Evolutionary conservation across 176 grass and related monocot genomes (phyloP), one percentile per base, ranked within the genome.

Genomic region (Canna indica): DNA sequence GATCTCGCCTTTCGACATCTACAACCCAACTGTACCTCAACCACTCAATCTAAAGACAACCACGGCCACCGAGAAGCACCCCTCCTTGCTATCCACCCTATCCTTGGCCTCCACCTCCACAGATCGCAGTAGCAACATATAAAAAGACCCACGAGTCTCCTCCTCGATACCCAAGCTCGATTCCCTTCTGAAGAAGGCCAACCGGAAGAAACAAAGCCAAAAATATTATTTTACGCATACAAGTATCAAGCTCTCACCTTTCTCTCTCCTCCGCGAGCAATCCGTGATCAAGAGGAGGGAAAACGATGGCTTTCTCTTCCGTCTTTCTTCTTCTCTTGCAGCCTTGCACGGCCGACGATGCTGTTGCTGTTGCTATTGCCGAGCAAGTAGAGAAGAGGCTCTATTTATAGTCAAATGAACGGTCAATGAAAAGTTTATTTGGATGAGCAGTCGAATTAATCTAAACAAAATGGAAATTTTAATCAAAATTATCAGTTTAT

Each of bases 221-320:
- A 70, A 39, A 5, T 15, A 70, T 3, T 33, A 31, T 22, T 22
- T 30, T 52, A 20, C 7, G 25, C 7, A 26, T 24, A 39, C 2
- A 11, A 11, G 28, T 28, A 47, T 33, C 45, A 31, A 70, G 44
- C 15, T 32, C 68, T 70, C 63, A 66, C 63, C 63, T 66, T 66
- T 66, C 63, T 14, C 64, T 70, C 16, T 32, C 30, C 26, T 25
- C 63, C 33, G 22, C 63, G 63, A 11, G 63, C 7, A 11, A 66
- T 24, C 34, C 63, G 63, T 66, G 63, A 66, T 25, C 22, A 0
- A 24, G 14, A 29, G 34, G 9, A 22, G 20, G 20, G 18, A 39
- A 38, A 22, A 39, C 34, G 7, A 25, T 34, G 33, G 63, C 17
- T 36, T 38, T 66, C 63, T 38, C 25, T 34, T 66, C 7, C 31